phyloP scores from a whole-genome alignment of 345 rosid genomes.

The Reutealis trisperma region DNA sequence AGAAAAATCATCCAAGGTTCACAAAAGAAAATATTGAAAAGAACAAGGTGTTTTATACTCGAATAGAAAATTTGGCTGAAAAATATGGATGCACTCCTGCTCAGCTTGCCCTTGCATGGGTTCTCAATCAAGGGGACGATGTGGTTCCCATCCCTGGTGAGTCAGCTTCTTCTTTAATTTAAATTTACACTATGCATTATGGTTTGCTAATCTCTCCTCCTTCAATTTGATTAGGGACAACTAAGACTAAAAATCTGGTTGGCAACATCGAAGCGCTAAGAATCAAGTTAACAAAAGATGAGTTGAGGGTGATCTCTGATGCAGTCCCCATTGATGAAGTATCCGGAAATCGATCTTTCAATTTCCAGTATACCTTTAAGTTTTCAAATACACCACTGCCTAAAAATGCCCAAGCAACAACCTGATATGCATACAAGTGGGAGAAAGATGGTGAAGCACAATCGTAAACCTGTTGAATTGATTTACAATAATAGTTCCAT shows the following conservation, averaged over 20 bases:
- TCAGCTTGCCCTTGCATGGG: constrained; percentile 44
- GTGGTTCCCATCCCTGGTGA: constrained; percentile 47
- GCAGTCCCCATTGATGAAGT: constrained; percentile 36
- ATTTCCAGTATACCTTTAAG: constrained; percentile 25
- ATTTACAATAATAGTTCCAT: too few species aligned
- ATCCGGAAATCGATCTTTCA: constrained; percentile 12
- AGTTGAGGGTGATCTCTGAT: constrained; percentile 37
- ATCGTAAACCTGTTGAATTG: too few species aligned
- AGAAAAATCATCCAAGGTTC: constrained; percentile 14
- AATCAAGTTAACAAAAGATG: constrained; percentile 32
- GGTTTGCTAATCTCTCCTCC: not conserved
- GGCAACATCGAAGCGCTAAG: constrained; percentile 31
- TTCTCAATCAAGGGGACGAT: constrained; percentile 38
- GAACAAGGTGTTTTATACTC: constrained; percentile 27
- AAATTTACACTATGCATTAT: not conserved
- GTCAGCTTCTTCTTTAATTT: not conserved
- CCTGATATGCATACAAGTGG: not conserved
- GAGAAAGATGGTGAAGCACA: too few species aligned
- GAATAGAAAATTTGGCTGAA: constrained; percentile 28
- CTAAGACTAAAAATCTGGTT: constrained; percentile 32
- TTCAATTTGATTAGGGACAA: constrained; percentile 26
- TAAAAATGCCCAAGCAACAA: not conserved
- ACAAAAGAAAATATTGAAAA: constrained; percentile 23
- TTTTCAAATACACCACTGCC: constrained; percentile 35
- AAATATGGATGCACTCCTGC: constrained; percentile 30